Percentiles rank a stretch among this genome's conserved stretches.
Conservation (phyloP, 1,139 yeast genomes). For the Candida sp. region DNA sequence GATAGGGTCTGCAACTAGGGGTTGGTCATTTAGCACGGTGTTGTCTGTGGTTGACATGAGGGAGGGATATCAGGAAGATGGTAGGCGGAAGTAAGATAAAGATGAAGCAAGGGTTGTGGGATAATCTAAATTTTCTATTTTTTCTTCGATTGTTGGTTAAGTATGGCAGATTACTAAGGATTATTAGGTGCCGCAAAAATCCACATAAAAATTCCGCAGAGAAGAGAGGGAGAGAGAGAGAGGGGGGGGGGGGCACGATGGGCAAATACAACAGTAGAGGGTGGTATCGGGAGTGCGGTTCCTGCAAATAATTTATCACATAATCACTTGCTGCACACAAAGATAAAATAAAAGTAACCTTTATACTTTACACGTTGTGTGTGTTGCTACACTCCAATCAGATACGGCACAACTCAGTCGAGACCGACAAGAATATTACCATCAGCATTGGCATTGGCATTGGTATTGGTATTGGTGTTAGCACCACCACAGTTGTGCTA, state of each 20-base stretch:
- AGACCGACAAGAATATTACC: too few relatives aligned
- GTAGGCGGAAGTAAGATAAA: not conserved
- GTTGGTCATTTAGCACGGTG: constrained; percentile 14
- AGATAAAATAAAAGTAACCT: not conserved
- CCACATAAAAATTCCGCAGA: not conserved
- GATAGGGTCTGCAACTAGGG: constrained; percentile 14
- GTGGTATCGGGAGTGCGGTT: not conserved
- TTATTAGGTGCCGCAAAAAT: not conserved
- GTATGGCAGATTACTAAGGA: not conserved
- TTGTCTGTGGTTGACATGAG: constrained; percentile 3
- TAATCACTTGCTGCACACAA: not conserved
- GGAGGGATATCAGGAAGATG: too few relatives aligned
- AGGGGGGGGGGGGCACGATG: not conserved
- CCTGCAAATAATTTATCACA: not conserved
- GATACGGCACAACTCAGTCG: too few relatives aligned
- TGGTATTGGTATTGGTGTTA: not conserved
- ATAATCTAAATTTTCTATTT: too few relatives aligned
- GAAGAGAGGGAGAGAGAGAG: not conserved
- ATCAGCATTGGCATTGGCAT: too few relatives aligned
- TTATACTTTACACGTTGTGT: not conserved
- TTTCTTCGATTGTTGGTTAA: too few relatives aligned
- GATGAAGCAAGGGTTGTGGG: not conserved
- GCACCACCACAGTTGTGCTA: not conserved
- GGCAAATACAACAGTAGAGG: not conserved
- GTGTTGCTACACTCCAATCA: not conserved